Evolutionary conservation across 2,329 filamentous ascomycete species (phyloP).

Genomic region (Magnaporthiopsis incrustans): DNA sequence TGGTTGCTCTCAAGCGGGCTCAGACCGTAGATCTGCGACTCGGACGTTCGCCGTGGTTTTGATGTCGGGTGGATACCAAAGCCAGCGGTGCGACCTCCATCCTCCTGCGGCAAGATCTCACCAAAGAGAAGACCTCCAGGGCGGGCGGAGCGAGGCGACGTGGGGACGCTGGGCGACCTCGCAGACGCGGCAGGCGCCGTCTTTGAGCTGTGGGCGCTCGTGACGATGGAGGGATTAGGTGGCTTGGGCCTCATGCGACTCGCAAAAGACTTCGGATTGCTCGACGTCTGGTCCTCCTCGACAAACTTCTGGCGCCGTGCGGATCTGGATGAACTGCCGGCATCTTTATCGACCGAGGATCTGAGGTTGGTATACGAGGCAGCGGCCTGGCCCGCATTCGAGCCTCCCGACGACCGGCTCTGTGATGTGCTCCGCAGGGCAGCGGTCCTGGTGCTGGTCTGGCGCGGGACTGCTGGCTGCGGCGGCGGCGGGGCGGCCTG

Average conservation of each 20-base stretch:
- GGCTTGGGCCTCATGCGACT: slow-evolving; percentile 49
- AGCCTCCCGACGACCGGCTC: not conserved
- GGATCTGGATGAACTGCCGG: slow-evolving; percentile 17
- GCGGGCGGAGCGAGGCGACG: slow-evolving; percentile 26
- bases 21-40: slow-evolving; percentile 56
- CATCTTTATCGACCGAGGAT: slow-evolving; percentile 3
- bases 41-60: slow-evolving; percentile 56
- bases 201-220: slow-evolving; percentile 31
- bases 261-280: slow-evolving; percentile 50
- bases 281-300: slow-evolving; percentile 42
- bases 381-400: not conserved
- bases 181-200: slow-evolving; percentile 32
- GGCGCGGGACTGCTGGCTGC: slow-evolving; percentile 3
- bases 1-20: slow-evolving; percentile 37
- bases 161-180: slow-evolving; percentile 19
- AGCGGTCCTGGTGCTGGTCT: slow-evolving; percentile 3
- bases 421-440: not conserved
- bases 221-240: slow-evolving; percentile 17
- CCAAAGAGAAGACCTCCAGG: slow-evolving; percentile 60
- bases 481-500: slow-evolving; percentile 31
- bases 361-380: slow-evolving; percentile 5
- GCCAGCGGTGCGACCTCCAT: slow-evolving; percentile 42
- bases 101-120: slow-evolving; percentile 58
- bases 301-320: slow-evolving; percentile 39
- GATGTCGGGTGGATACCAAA: slow-evolving; percentile 49